phyloP scores from a whole-genome alignment of 2,329 filamentous ascomycete genomes.

The Colletotrichum simmondsii region DNA sequence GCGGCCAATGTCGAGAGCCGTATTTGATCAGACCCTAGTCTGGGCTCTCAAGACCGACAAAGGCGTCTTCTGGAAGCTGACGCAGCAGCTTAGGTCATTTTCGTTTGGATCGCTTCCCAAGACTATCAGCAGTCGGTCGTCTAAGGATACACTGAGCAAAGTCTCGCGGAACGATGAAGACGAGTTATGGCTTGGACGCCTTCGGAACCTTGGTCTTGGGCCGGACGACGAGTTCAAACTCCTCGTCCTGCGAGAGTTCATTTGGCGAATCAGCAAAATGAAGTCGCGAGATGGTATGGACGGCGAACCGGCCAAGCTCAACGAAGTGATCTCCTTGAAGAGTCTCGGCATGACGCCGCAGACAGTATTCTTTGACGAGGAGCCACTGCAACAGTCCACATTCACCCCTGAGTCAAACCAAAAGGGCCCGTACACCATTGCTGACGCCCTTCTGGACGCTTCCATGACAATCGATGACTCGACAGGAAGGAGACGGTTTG shows the following conservation, averaged over 20 bases:
- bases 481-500: constrained; percentile 62
- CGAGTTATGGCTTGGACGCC: constrained; percentile 87
- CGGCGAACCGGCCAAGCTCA: constrained; percentile 60
- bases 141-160: constrained; percentile 71
- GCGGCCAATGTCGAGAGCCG: constrained; percentile 79
- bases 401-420: constrained; percentile 46
- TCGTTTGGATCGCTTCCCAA: constrained; percentile 72
- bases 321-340: constrained; percentile 79
- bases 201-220: constrained; percentile 85
- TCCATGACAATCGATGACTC: constrained; percentile 86
- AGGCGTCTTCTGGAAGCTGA: constrained; percentile 87
- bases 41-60: constrained; percentile 88
- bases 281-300: constrained; percentile 65
- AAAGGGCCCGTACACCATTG: constrained; percentile 77
- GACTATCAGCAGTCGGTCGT: constrained; percentile 63
- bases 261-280: constrained; percentile 85
- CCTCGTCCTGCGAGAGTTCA: constrained; percentile 86
- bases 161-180: constrained; percentile 88
- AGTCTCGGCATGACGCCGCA: constrained; percentile 83
- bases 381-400: constrained; percentile 59
- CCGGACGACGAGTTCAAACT: constrained; percentile 91
- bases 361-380: constrained; percentile 92
- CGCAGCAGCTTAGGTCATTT: constrained; percentile 71
- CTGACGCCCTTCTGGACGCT: constrained; percentile 90
- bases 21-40: constrained; percentile 85